phyloP scores from a whole-genome alignment of 1,284 basidiomycete species.

The Chalciporus sp. region DNA sequence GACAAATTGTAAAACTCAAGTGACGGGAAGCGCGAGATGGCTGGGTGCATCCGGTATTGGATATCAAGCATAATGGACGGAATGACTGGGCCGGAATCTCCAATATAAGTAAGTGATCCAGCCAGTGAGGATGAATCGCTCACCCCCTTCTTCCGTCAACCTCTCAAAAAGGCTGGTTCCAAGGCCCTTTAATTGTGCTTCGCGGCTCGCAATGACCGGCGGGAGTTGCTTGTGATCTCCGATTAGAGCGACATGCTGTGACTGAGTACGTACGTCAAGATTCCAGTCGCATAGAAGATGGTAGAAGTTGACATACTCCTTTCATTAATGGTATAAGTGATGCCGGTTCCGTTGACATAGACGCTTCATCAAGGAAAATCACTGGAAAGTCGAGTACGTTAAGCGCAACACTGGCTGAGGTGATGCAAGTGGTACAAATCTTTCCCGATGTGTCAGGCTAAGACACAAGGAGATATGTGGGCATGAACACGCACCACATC shows the following conservation, averaged over 20 bases:
- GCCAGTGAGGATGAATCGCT: constrained; percentile 31
- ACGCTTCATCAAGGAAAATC: constrained; percentile 93
- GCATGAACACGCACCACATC: constrained; percentile 66
- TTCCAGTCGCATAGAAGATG: not conserved
- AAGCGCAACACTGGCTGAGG: constrained; percentile 60
- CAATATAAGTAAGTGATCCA: constrained; percentile 17
- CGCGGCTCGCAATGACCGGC: constrained; percentile 78
- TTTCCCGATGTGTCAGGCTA: constrained; percentile 32
- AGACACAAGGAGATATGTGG: not conserved
- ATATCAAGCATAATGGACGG: constrained; percentile 89
- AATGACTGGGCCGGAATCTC: constrained; percentile 48
- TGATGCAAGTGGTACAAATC: constrained; percentile 86
- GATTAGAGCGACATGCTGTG: constrained; percentile 83
- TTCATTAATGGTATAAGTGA: constrained; percentile 87
- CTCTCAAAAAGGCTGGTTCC: constrained; percentile 88
- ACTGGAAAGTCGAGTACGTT: constrained; percentile 86
- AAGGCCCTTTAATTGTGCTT: constrained; percentile 72
- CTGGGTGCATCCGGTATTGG: constrained; percentile 95
- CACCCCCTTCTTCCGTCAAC: constrained; percentile 77
- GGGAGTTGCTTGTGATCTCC: constrained; percentile 98
- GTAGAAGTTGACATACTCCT: constrained; percentile 59
- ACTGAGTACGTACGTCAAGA: constrained; percentile 45
- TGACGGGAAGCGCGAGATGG: constrained; percentile 85
- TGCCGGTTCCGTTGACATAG: constrained; percentile 93
- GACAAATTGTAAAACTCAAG: constrained; percentile 77